A percentile compares a stretch with the other conserved stretches of the same genome.
phyloP scores from a whole-genome alignment of 768 basidiomycete genomes.

The Macrolepiota dolichaula region DNA sequence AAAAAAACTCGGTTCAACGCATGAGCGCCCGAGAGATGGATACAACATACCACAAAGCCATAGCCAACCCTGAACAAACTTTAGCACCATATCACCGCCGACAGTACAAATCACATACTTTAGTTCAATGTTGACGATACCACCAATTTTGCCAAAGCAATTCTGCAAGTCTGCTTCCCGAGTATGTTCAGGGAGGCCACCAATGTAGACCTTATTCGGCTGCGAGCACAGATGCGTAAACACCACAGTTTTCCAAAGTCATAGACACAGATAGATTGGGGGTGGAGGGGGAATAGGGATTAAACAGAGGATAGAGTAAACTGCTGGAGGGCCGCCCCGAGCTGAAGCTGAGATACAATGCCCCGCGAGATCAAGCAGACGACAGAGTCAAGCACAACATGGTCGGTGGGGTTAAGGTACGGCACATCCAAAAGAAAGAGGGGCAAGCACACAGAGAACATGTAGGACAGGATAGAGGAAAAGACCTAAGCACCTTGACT shows the following conservation, averaged over 20 bases:
- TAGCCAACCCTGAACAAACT: slow-evolving; percentile 63
- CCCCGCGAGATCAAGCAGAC: slow-evolving; percentile 29
- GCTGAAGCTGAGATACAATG: slow-evolving; percentile 13
- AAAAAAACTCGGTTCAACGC: background rate
- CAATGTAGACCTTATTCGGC: slow-evolving; percentile 93
- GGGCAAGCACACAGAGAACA: slow-evolving; percentile 34
- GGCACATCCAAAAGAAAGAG: slow-evolving; percentile 20
- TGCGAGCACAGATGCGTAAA: slow-evolving; percentile 66
- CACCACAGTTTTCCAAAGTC: slow-evolving; percentile 50
- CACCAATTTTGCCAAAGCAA: slow-evolving; percentile 85
- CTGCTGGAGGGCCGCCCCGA: slow-evolving; percentile 8
- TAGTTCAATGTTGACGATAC: slow-evolving; percentile 72
- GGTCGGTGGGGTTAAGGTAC: slow-evolving; percentile 15
- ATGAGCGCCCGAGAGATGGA: background rate
- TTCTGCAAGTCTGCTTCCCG: slow-evolving; percentile 81
- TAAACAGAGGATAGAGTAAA: slow-evolving; percentile 38
- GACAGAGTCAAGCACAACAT: slow-evolving; percentile 16
- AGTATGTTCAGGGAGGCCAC: slow-evolving; percentile 84
- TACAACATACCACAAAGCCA: slow-evolving; percentile 77
- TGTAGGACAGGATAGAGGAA: slow-evolving; percentile 16
- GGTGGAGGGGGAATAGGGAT: slow-evolving; percentile 16
- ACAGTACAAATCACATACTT: slow-evolving; percentile 52
- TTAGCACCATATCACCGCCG: slow-evolving; percentile 15
- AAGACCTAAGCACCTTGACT: slow-evolving; percentile 85
- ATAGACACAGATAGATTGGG: slow-evolving; percentile 25